A percentile compares a stretch with the other conserved stretches of the same genome.
Conservation (phyloP, 2,329 filamentous ascomycete species). For the Drechslerella dactyloides region DNA sequence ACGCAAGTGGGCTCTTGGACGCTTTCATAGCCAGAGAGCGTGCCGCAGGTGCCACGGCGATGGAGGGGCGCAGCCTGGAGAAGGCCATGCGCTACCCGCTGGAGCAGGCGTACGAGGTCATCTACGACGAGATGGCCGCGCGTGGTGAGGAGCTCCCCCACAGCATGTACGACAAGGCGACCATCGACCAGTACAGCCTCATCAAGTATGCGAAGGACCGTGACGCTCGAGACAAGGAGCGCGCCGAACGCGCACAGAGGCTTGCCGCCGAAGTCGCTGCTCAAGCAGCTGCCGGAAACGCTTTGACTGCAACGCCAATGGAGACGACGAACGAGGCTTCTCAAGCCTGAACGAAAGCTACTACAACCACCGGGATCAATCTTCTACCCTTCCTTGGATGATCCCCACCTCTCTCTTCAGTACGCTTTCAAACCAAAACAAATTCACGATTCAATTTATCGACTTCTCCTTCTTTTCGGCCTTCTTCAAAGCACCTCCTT, state of each 20-base stretch:
- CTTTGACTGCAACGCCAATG: no score
- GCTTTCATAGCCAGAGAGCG: slow-evolving; percentile 32
- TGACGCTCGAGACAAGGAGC: background rate
- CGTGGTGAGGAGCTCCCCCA: slow-evolving; percentile 2
- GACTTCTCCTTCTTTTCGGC: no score
- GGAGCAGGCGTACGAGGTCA: slow-evolving; percentile 20
- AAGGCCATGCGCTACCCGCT: slow-evolving; percentile 33
- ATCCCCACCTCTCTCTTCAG: no score
- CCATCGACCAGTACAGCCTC: background rate
- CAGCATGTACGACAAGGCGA: background rate
- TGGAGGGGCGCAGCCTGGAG: slow-evolving; percentile 13
- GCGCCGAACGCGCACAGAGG: background rate
- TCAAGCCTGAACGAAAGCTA: no score
- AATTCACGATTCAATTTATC: no score
- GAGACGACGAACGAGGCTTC: no score
- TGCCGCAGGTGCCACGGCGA: slow-evolving; percentile 11
- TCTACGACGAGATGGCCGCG: slow-evolving; percentile 10
- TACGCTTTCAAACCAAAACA: no score
- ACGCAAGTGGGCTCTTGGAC: slow-evolving; percentile 11
- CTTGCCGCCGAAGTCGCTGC: no score
- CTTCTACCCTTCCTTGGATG: no score
- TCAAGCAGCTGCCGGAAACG: no score
- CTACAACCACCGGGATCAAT: no score
- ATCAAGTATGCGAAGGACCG: slow-evolving; percentile 11
- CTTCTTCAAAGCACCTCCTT: no score